Percentiles rank a stretch among this genome's conserved stretches.
Evolutionary conservation across 129 eudicot genomes (phyloP).

Genomic region (carrot (Daucus carota)): DNA sequence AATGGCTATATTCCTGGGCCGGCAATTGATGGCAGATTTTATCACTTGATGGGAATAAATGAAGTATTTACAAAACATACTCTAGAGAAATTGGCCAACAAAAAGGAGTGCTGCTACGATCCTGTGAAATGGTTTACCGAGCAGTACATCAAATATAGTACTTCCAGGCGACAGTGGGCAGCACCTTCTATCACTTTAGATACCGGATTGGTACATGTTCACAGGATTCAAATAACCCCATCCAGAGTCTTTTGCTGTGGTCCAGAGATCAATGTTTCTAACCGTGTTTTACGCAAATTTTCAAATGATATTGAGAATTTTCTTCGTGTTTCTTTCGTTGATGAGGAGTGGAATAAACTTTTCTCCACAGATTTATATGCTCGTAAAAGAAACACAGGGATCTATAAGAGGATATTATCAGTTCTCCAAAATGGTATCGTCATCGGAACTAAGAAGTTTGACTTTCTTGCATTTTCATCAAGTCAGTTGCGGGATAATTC

Average conservation of each 20-base stretch:
- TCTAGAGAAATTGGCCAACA: conserved; percentile 47
- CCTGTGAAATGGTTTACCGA: conserved; percentile 45
- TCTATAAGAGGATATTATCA: conserved; percentile 40
- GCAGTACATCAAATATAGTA: conserved; percentile 22
- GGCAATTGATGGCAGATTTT: conserved; percentile 42
- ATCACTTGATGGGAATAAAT: conserved; percentile 25
- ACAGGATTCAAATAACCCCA: conserved; percentile 57
- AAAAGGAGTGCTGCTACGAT: conserved; percentile 39
- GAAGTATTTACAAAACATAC: conserved; percentile 43
- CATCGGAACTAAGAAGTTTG: conserved; percentile 45
- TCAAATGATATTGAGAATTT: conserved; percentile 35
- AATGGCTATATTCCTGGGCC: conserved; percentile 82
- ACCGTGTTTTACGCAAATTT: conserved; percentile 41
- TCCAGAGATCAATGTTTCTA: conserved; percentile 55
- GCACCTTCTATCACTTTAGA: conserved; percentile 34
- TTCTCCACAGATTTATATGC: conserved; percentile 47
- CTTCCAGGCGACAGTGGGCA: conserved; percentile 14
- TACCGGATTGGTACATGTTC: conserved; percentile 47
- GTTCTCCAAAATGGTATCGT: conserved; percentile 37
- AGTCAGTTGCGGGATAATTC: conserved; percentile 59
- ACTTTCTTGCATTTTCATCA: conserved; percentile 64
- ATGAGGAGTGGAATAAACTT: conserved; percentile 50
- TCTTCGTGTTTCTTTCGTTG: conserved; percentile 58
- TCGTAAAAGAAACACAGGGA: conserved; percentile 26
- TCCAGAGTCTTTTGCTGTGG: conserved; percentile 50